Evolutionary conservation across 352 stramenopile genomes (phyloP).

Genomic region (Phytophthora boehmeriae): DNA sequence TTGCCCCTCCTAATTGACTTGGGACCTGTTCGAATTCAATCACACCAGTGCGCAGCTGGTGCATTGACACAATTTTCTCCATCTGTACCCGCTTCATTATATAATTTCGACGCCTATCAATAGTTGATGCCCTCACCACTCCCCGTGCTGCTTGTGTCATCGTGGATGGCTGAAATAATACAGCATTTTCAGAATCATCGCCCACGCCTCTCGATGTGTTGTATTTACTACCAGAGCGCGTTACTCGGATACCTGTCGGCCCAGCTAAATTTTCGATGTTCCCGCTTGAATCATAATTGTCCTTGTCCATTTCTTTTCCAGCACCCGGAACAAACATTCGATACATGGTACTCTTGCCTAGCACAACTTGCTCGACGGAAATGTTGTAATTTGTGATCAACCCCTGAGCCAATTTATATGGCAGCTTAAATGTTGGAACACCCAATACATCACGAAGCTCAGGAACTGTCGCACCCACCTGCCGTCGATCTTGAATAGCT

Average conservation of each 20-base stretch:
- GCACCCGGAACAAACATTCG: conserved; percentile 69
- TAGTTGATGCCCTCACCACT: conserved; percentile 59
- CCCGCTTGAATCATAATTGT: conserved; percentile 3
- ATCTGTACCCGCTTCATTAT: conserved; percentile 60
- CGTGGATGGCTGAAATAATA: conserved; percentile 49
- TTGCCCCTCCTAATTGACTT: conserved; percentile 20
- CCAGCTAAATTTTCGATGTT: conserved; percentile 1
- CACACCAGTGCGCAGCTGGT: conserved; percentile 63
- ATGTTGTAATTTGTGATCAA: conserved; percentile 85
- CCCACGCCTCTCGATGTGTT: conserved; percentile 27
- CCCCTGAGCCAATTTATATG: conserved; percentile 80
- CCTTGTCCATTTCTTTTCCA: conserved; percentile 3
- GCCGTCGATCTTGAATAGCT: conserved; percentile 55
- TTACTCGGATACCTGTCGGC: conserved; percentile 24
- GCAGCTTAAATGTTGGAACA: conserved; percentile 84
- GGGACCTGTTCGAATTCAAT: conserved; percentile 54
- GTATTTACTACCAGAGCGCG: conserved; percentile 34
- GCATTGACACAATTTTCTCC: conserved; percentile 73
- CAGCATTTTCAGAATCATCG: conserved; percentile 11
- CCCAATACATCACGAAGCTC: conserved; percentile 80
- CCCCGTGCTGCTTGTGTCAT: conserved; percentile 60
- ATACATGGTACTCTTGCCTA: conserved; percentile 87
- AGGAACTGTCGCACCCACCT: conserved; percentile 70
- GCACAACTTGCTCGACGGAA: conserved; percentile 73
- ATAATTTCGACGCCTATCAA: conserved; percentile 54